Conservation (phyloP, 176 grass and related monocot species). For the Cenchrus fungigraminus region DNA sequence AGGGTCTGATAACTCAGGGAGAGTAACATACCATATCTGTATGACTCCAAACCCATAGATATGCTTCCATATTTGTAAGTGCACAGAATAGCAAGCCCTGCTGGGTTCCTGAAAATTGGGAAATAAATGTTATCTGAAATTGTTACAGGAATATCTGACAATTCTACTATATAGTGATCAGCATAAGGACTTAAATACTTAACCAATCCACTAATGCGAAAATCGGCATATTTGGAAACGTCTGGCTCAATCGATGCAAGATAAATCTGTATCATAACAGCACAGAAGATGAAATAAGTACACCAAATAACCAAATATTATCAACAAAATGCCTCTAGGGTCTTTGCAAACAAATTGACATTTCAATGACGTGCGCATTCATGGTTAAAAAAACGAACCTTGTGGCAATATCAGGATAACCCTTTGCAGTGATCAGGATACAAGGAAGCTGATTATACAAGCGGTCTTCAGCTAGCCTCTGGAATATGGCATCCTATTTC, state of each 20-base stretch:
- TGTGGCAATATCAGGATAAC: slow-evolving; percentile 96
- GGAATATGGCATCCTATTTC: slow-evolving; percentile 94
- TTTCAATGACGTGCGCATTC: not conserved
- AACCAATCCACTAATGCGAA: slow-evolving; percentile 90
- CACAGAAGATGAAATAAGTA: slow-evolving; percentile 21
- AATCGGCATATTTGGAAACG: slow-evolving; percentile 77
- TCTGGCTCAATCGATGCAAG: slow-evolving; percentile 73
- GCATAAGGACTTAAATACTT: slow-evolving; percentile 31
- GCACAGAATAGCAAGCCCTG: slow-evolving; percentile 93
- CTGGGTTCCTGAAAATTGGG: slow-evolving; percentile 78
- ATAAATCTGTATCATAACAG: slow-evolving; percentile 65
- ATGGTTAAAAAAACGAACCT: slow-evolving; percentile 42
- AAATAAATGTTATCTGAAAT: slow-evolving; percentile 24
- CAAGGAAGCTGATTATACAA: slow-evolving; percentile 82
- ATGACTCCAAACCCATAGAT: slow-evolving; percentile 88
- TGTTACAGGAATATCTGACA: not conserved
- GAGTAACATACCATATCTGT: slow-evolving; percentile 94
- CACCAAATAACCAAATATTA: not conserved
- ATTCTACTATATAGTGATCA: slow-evolving; percentile 6
- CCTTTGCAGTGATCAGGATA: slow-evolving; percentile 91
- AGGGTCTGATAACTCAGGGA: not conserved
- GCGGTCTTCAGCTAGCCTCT: slow-evolving; percentile 91
- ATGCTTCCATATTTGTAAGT: slow-evolving; percentile 98
- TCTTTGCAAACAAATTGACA: not conserved
- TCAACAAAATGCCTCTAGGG: not conserved